Base-by-base conservation (phyloP, 2,329 filamentous ascomycete genomes). In the Exophiala calicioides region DNA sequence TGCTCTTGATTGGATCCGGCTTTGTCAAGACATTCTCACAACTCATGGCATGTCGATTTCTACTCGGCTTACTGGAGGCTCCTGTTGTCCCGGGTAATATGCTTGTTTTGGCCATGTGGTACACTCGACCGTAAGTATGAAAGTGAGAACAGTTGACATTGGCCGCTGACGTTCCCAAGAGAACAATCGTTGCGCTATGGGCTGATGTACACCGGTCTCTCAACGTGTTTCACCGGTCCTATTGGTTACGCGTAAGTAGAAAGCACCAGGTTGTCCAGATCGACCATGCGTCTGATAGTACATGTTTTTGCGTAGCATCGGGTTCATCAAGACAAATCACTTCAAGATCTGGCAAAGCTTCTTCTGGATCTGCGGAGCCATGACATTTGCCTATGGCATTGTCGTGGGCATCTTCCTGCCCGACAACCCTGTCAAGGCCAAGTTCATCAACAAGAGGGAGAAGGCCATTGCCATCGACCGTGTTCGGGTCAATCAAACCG, bases 381-480 rank as follows among this genome's bases (percentile, higher is more conserved):
- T 50, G 32, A 50, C 47, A 12, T 44, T 50, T 21, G 32, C 23
- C 8, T 44, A 37, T 10, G 47, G 32, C 10, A 3, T 50, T 21
- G 27, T 46, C 3, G 47, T 48, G 13, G 38, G 38, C 16, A 27
- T 80, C 12, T 64, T 80, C 24, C 69, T 83, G 1, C 80, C 80
- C 1, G 79, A 81, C 58, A 76, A 73, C 0, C 80, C 79, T 0
- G 68, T 77, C 15, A 78, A 74, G 1, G 75, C 76, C 10, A 70
- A 70, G 23, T 74, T 74, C 2, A 70, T 82, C 33, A 71, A 61
- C 4, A 64, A 67, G 21, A 67, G 71, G n/a, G 74, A 82, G 53
- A 75, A 73, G 33, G 69, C 73, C n/a, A 67, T 81, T 40, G 77
- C 77, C 32, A 73, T 82, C n/a, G 72, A 75, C 21, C 71, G 79